A percentile compares a stretch with the other conserved stretches of the same genome.
Conservation (phyloP, 352 stramenopile species). For the Globisporangium canariense region DNA sequence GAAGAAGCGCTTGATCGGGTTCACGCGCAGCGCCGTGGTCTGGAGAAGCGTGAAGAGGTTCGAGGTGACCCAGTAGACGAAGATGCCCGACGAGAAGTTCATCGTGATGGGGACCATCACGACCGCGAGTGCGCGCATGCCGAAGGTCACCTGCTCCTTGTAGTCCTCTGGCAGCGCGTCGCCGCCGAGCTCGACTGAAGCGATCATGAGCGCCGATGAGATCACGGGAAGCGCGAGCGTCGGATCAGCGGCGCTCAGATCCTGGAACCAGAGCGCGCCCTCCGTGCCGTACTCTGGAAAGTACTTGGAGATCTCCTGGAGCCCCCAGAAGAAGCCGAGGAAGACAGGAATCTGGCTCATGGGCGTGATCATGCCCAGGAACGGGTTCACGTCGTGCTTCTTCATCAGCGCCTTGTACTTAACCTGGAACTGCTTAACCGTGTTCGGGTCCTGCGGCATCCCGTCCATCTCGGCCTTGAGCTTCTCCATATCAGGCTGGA, state of each 20-base stretch:
- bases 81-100: slow-evolving; percentile 83
- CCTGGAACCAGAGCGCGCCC: slow-evolving; percentile 77
- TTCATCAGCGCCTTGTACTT: slow-evolving; percentile 82
- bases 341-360: slow-evolving; percentile 81
- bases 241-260: slow-evolving; percentile 75
- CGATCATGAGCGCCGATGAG: slow-evolving; percentile 75
- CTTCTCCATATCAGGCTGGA: slow-evolving; percentile 85
- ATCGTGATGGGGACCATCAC: slow-evolving; percentile 75
- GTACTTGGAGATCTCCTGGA: slow-evolving; percentile 78
- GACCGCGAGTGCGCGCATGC: slow-evolving; percentile 69
- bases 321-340: slow-evolving; percentile 82
- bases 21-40: slow-evolving; percentile 53
- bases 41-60: slow-evolving; percentile 77
- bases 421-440: slow-evolving; percentile 54
- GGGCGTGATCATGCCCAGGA: slow-evolving; percentile 67
- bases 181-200: slow-evolving; percentile 69
- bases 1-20: slow-evolving; percentile 48
- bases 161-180: slow-evolving; percentile 61
- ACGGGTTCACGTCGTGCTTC: slow-evolving; percentile 79
- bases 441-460: slow-evolving; percentile 44
- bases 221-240: slow-evolving; percentile 75
- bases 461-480: slow-evolving; percentile 64
- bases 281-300: slow-evolving; percentile 72
- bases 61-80: slow-evolving; percentile 87
- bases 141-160: slow-evolving; percentile 73